A percentile compares a stretch with the other conserved stretches of the same genome.
Conservation (phyloP, 164 flowering plant species). For the Tinospora cordifolia region DNA sequence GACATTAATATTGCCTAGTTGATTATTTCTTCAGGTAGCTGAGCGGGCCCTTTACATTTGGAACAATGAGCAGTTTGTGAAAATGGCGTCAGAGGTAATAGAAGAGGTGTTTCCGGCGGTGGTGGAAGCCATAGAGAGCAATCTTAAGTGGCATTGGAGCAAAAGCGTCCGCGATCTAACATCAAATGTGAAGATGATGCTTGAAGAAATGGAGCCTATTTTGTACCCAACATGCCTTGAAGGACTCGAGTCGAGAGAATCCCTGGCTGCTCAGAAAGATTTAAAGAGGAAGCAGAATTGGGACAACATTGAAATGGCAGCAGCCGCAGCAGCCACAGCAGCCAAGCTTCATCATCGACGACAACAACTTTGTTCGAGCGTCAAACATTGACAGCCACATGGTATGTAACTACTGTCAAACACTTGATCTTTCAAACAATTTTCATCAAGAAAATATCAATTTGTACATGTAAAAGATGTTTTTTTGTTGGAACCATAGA, state of each 20-base stretch:
- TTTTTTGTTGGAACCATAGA: too few relatives aligned
- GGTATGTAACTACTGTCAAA: too few relatives aligned
- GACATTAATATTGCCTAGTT: not conserved
- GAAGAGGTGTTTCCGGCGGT: slow-evolving; percentile 47
- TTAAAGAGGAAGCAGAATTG: slow-evolving; percentile 41
- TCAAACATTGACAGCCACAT: too few relatives aligned
- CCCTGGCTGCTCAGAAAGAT: slow-evolving; percentile 28
- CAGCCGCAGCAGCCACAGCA: too few relatives aligned
- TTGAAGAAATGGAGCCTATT: slow-evolving; percentile 51
- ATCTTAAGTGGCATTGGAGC: slow-evolving; percentile 64
- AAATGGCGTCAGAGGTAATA: slow-evolving; percentile 37
- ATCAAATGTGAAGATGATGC: slow-evolving; percentile 44
- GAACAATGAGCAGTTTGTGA: slow-evolving; percentile 66
- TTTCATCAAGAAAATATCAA: too few relatives aligned
- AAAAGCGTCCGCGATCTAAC: slow-evolving; percentile 50
- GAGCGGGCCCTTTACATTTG: slow-evolving; percentile 67
- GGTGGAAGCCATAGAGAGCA: slow-evolving; percentile 58
- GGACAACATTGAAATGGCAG: slow-evolving; percentile 46
- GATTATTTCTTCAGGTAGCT: slow-evolving; percentile 42
- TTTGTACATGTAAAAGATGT: too few relatives aligned
- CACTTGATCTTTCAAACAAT: too few relatives aligned
- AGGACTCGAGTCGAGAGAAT: slow-evolving; percentile 23
- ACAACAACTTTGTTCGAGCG: too few relatives aligned
- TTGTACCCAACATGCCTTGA: slow-evolving; percentile 35
- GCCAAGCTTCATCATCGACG: slow-evolving; percentile 6